Evolutionary conservation across 2,329 filamentous ascomycete genomes (phyloP), one percentile per base, ranked within the genome.

Genomic region (Xylaria sp.): DNA sequence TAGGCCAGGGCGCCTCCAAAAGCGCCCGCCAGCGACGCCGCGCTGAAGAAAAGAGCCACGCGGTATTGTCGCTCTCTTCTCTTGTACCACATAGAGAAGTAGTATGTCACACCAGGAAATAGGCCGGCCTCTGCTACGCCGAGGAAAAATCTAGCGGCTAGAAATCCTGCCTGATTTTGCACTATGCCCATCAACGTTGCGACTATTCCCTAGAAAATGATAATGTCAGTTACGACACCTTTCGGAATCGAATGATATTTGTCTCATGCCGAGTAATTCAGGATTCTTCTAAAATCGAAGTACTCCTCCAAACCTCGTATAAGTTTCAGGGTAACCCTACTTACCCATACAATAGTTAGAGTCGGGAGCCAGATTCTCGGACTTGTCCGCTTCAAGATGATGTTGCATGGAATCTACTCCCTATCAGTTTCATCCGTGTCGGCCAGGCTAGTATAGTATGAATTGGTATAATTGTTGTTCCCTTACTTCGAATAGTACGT

Each of bases 311-410:
- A 63, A 39, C 41, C 32, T 18, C 4, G 9, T 12, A 32, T 8
- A 28, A 12, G 9, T 3, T 51, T 52, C 8, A 25, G 15, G 28
- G 5, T 23, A 3, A 28, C 5, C 28, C 28, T 28, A 58, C 72
- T 61, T 60, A 73, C 73, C 86, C 86, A 88, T 0, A 82, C 77
- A 2, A 88, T 79, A 1, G 88, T 89, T 2, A 90, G 78, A 0
- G 87, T 87, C 0, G 87, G 87, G 0, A 89, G 79, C 87, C 86
- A 89, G 25, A 88, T 77, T 2, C 81, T 78, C 0, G 88, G 88
- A 0, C 86, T 89, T 0, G 88, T 90, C 0, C 84, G 81, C 73
- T 90, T 91, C 20, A 90, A 82, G 10, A 90, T 80, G 70, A 90
- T 87, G 72, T 90, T 90, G 74, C 87, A 90, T 0, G 88, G 88